Conservation (phyloP, 2,329 filamentous ascomycete species). For the Beauveria sp. region DNA sequence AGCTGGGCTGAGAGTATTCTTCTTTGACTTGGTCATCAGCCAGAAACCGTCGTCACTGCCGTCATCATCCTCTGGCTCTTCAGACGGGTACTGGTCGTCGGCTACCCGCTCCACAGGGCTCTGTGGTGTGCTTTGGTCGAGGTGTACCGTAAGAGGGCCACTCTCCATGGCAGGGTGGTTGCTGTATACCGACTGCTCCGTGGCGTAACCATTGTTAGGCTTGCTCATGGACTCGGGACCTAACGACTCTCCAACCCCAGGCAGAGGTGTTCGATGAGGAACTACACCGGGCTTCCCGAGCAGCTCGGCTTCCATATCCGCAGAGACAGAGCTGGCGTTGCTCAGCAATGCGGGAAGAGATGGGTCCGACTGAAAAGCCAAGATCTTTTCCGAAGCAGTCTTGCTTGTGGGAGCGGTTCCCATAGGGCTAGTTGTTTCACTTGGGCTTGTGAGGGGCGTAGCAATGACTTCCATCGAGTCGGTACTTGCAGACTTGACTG, state of each 20-base stretch:
- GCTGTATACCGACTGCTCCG: constrained; percentile 34
- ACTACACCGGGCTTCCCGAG: constrained; percentile 42
- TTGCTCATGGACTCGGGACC: constrained; percentile 46
- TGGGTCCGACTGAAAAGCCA: constrained; percentile 54
- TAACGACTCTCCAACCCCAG: constrained; percentile 47
- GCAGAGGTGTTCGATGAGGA: constrained; percentile 32
- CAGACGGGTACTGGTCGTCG: constrained; percentile 11
- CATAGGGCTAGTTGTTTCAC: constrained; percentile 43
- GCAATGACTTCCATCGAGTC: constrained; percentile 40
- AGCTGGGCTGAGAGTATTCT: constrained; percentile 26
- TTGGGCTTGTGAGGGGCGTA: constrained; percentile 48
- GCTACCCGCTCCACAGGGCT: constrained; percentile 9
- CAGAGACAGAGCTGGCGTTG: constrained; percentile 56
- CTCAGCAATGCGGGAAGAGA: constrained; percentile 57
- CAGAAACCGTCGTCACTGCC: constrained; percentile 49
- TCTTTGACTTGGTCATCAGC: constrained; percentile 46
- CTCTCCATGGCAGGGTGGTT: constrained; percentile 26
- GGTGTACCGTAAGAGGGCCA: constrained; percentile 23
- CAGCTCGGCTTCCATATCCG: constrained; percentile 54
- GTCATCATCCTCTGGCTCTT: constrained; percentile 39
- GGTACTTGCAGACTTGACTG: constrained; percentile 44
- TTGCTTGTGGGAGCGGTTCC: constrained; percentile 33
- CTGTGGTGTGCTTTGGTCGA: constrained; percentile 16
- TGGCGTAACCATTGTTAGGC: constrained; percentile 38
- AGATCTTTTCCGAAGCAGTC: constrained; percentile 38